Evolutionary conservation across 116 monocot species (phyloP), one percentile per base, ranked within the genome.

Genomic region (Trichopus zeylanicus): DNA sequence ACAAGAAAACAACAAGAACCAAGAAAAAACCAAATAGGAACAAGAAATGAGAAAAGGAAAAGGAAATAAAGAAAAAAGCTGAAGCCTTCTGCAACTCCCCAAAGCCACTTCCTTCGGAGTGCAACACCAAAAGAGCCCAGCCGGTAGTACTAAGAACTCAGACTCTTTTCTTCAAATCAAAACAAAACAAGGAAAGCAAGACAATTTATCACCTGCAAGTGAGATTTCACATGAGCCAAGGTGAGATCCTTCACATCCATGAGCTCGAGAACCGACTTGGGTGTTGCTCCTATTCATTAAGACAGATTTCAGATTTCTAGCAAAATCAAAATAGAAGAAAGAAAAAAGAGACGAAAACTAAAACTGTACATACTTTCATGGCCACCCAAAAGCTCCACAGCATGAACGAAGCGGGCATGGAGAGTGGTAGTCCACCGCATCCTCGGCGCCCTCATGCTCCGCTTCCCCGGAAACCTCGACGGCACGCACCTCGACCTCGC

Each of bases 191-290:
- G n/a, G n/a, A n/a, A n/a, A n/a, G n/a, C n/a, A 29, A 26, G 16
- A 55, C 13, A 15, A 1, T 0, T 60, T 8, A 19, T 61, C 20
- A 87, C 87, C 82, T 87, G 87, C 53, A 87, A 65, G 73, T 87
- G 87, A 60, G 87, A 89, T 74, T 94, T 94, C 63, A 94, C 94
- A 79, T 94, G 94, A 51, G 94, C 94, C 64, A 94, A 86, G 35
- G 85, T 94, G 46, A 94, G 86, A 64, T 94, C 89, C 56, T 89
- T 94, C 42, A 94, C 94, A 75, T 94, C 89, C 94, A 94, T 94
- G 53, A 94, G 89, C 82, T 94, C 94, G n/a, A 94, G 89, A 46
- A 94, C 94, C 7, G 94, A 94, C 63, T 94, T 94, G 16, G 94
- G 94, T 11, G 94, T 94, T 18, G 77, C 77, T 35, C 77, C 71